Conservation (phyloP, 2,329 filamentous ascomycete species). For the Colletotrichum tropicale region DNA sequence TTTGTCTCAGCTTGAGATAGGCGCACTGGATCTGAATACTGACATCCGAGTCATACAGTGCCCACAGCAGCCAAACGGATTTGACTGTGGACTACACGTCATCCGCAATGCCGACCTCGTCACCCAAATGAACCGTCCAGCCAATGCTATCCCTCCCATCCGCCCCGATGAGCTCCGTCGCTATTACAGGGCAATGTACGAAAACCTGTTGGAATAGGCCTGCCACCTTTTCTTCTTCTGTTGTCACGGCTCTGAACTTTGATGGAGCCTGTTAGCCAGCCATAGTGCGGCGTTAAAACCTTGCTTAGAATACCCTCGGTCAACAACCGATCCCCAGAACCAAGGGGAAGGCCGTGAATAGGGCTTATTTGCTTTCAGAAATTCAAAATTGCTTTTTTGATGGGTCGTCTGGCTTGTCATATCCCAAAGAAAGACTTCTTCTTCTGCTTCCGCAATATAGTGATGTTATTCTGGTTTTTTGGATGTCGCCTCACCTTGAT, state of each 20-base stretch:
- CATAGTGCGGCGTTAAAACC: background rate
- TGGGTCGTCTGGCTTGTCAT: too few relatives aligned
- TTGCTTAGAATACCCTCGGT: background rate
- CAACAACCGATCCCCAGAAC: too few relatives aligned
- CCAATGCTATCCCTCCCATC: background rate
- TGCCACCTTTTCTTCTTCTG: background rate
- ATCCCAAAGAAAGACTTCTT: too few relatives aligned
- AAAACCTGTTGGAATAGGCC: background rate
- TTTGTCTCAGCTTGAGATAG: too few relatives aligned
- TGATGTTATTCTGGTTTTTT: too few relatives aligned
- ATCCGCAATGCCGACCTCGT: background rate
- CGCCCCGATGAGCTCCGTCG: background rate
- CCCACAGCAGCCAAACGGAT: background rate
- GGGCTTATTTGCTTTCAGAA: too few relatives aligned
- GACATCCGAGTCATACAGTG: background rate
- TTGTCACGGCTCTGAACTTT: accelerated
- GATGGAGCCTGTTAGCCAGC: background rate
- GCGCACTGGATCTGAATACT: background rate
- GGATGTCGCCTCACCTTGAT: too few relatives aligned
- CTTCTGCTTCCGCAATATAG: too few relatives aligned
- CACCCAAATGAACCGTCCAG: background rate
- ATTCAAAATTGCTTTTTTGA: too few relatives aligned
- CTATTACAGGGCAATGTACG: background rate
- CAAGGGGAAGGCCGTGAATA: too few relatives aligned
- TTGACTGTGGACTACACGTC: background rate